Evolutionary conservation across 2,329 filamentous ascomycete species (phyloP).

Genomic region (Alternaria sp.): DNA sequence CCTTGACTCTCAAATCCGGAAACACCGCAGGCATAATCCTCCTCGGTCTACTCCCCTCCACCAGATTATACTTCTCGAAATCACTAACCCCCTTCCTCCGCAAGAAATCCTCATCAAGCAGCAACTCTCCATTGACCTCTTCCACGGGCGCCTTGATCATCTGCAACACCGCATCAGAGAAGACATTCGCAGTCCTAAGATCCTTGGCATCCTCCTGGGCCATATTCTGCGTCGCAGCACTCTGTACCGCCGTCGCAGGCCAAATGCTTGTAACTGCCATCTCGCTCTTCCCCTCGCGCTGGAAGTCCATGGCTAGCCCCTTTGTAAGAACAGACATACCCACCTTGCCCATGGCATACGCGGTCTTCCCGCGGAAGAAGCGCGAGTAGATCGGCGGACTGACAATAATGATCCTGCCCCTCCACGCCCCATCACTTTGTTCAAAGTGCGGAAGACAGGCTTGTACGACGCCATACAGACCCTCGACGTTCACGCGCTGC

Average conservation of each 20-base stretch:
- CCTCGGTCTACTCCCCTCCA: slow-evolving; percentile 68
- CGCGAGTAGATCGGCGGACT: slow-evolving; percentile 84
- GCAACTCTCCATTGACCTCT: slow-evolving; percentile 72
- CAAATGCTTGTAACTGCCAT: slow-evolving; percentile 85
- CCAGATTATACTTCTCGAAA: slow-evolving; percentile 75
- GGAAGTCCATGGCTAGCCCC: slow-evolving; percentile 82
- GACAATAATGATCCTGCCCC: slow-evolving; percentile 75
- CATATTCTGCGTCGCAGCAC: slow-evolving; percentile 69
- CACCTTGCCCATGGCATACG: slow-evolving; percentile 79
- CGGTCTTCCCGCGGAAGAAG: slow-evolving; percentile 85
- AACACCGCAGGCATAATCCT: slow-evolving; percentile 78
- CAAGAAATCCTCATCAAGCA: slow-evolving; percentile 83
- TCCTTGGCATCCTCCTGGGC: slow-evolving; percentile 58
- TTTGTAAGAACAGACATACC: slow-evolving; percentile 83
- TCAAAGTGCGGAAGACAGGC: slow-evolving; percentile 71
- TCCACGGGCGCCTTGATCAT: slow-evolving; percentile 68
- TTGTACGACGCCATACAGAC: slow-evolving; percentile 75
- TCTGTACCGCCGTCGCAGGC: slow-evolving; percentile 81
- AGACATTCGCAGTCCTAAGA: slow-evolving; percentile 73
- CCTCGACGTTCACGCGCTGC: slow-evolving; percentile 63
- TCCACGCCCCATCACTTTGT: slow-evolving; percentile 56
- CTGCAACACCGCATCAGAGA: slow-evolving; percentile 78
- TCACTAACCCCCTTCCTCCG: slow-evolving; percentile 70
- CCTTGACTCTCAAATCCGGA: slow-evolving; percentile 73
- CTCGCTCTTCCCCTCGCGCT: slow-evolving; percentile 65